Base-by-base conservation (phyloP, 495 filamentous ascomycete species). In the Aspergillus biplanus region DNA sequence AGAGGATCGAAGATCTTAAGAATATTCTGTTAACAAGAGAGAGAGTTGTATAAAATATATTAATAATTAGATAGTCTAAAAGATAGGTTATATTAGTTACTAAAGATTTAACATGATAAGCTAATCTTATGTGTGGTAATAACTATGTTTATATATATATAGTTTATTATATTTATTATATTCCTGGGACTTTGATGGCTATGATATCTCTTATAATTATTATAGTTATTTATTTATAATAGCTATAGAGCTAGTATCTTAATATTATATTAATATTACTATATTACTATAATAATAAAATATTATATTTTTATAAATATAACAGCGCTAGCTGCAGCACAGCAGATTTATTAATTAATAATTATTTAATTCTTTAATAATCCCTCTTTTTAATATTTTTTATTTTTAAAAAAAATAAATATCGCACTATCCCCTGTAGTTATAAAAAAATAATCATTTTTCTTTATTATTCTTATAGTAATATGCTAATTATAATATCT, bases 321-420 rank as follows among this genome's bases (percentile, higher is more conserved):
- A 44, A 44, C 8, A 44, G 37, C 11, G 39, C 39, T 44, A 44
- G 8, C 8, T 44, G 2, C 11, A 44, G 2, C 2, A 44, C 11
- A 44, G 8, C 2, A 13, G 11, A 44, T 44, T 44, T 44, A 44
- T 44, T 44, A 44, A 12, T 12, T 44, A 44, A 44, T 44, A 44
- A 12, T 44, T 7, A 44, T 12, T 11, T 44, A 44, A 7, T 44
- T 44, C 39, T 44, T 44, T 44, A 12, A 44, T 44, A 44, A 44
- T 44, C n/a, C 2, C 8, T 44, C 2, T 44, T 44, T 12, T 44
- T 44, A 13, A 44, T 44, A 44, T 7, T 44, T 12, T 44, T 44
- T 44, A 44, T 44, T 44, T 44, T 44, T 44, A 44, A 44, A 44
- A 44, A 44, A 13, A 44, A 44, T 44, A 44, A 44, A 12, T 44